Base-by-base conservation (phyloP, 2,329 filamentous ascomycete genomes). In the Sporothrix variecibatus region DNA sequence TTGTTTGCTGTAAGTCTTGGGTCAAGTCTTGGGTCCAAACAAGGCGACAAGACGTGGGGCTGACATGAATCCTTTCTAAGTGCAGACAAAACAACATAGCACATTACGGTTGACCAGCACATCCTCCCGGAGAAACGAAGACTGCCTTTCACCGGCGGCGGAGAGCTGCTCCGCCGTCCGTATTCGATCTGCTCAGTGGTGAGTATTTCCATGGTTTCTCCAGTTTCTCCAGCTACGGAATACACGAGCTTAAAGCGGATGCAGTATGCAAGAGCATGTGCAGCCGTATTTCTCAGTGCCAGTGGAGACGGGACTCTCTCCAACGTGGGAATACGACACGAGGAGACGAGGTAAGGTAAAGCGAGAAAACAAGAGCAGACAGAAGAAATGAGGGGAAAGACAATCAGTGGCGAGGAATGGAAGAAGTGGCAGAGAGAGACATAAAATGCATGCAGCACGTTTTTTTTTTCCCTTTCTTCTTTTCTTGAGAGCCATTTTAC, bases 151-250 rank as follows among this genome's bases (percentile, higher is more conserved):
- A 58, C 56, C 56, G 26, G 26, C 56, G 56, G 26, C 56, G 56
- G 56, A 58, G 56, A 58, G 56, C 56, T 58, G 56, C 56, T 58
- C 56, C 56, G 56, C 56, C 15, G 26, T 58, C 53, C 53, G 53
- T 58, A 31, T 58, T 31, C 20, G 26, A 58, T 2, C 12, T 58
- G 56, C 31, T n/a, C n/a, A n/a, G n/a, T 28, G 23, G 51, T 56
- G 8, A 26, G 8, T 15, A 53, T 2, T 53, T 12, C n/a, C 40
- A 15, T 46, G 43, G 2, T n/a, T 9, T 53, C 7, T 53, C 56
- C 26, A 28, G 56, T 34, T 60, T 60, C 56, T 60, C 28, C 56
- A 60, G 56, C 28, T 60, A 60, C 56, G 28, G 15, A 34, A 60
- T 60, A 28, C 28, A 56, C 8, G 43, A 49, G 28, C 26, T 60